phyloP scores from a whole-genome alignment of 495 filamentous ascomycete species.

The Melanomma pulvis-pyrius region DNA sequence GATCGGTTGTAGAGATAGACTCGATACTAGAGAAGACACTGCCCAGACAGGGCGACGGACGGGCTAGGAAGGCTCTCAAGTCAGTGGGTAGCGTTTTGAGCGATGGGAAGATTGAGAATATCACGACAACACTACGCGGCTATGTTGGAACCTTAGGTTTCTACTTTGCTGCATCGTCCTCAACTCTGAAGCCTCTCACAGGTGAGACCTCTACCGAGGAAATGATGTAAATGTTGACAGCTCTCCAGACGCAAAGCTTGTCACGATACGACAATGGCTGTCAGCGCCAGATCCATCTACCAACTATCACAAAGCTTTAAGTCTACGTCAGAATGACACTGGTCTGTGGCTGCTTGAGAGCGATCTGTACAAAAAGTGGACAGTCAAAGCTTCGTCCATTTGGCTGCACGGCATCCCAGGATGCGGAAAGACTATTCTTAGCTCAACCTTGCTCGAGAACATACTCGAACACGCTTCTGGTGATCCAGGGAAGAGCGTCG shows the following conservation, averaged over 20 bases:
- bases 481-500: background rate
- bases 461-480: background rate
- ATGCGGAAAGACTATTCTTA: conserved; percentile 12
- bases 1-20: conserved; percentile 7
- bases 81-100: conserved; percentile 36
- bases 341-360: conserved; percentile 10
- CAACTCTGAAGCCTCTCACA: conserved; percentile 11
- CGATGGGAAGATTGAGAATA: conserved; percentile 40
- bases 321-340: background rate
- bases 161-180: conserved; percentile 25
- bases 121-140: conserved; percentile 31
- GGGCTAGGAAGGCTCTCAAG: conserved; percentile 31
- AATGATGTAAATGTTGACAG: background rate
- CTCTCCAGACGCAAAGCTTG: conserved; percentile 6
- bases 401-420: conserved; percentile 14
- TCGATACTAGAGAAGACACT: conserved; percentile 26
- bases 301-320: conserved; percentile 5
- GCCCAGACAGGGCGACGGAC: conserved; percentile 24
- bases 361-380: conserved; percentile 8
- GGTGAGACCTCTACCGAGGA: background rate
- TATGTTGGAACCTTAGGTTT: conserved; percentile 38
- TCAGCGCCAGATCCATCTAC: conserved; percentile 17
- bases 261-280: conserved; percentile 18
- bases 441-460: conserved; percentile 1
- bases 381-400: background rate